Conservation (phyloP, 257 asterid genomes). For the Fraxinus excelsior region DNA sequence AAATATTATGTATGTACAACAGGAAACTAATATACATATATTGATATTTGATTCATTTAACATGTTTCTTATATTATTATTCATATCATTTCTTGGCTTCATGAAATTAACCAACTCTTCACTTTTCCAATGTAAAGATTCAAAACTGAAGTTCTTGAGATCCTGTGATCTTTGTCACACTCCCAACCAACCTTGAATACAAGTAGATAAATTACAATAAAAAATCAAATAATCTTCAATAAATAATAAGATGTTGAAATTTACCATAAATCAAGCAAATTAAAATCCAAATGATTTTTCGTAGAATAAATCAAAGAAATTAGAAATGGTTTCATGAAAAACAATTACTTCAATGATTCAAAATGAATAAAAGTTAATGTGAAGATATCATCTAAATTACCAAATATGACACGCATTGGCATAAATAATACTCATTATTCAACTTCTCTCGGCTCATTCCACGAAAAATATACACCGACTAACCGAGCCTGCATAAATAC, state of each 20-base stretch:
- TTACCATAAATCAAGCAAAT: conserved; percentile 1
- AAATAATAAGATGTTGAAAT: conserved; percentile 8
- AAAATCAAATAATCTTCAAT: background rate
- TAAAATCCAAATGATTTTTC: background rate
- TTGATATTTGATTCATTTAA: conserved; percentile 3
- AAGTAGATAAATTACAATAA: background rate
- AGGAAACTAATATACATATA: background rate
- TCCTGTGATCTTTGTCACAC: background rate
- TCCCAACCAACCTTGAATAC: conserved; percentile 20
- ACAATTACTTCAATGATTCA: conserved; percentile 18
- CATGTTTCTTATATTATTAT: background rate
- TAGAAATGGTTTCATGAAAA: conserved; percentile 16
- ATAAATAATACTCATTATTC: conserved; percentile 15
- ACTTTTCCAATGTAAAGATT: background rate
- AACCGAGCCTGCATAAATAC: background rate
- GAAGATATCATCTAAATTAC: conserved; percentile 26
- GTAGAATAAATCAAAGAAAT: conserved; percentile 10
- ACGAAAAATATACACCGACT: background rate
- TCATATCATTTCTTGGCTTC: background rate
- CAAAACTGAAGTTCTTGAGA: background rate
- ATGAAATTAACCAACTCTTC: background rate
- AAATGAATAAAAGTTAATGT: conserved; percentile 10
- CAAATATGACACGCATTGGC: conserved; percentile 24
- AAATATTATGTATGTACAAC: background rate
- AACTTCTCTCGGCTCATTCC: conserved; percentile 25